Conservation (phyloP, 805 yeast genomes). For the Peterozyma xylosa region DNA sequence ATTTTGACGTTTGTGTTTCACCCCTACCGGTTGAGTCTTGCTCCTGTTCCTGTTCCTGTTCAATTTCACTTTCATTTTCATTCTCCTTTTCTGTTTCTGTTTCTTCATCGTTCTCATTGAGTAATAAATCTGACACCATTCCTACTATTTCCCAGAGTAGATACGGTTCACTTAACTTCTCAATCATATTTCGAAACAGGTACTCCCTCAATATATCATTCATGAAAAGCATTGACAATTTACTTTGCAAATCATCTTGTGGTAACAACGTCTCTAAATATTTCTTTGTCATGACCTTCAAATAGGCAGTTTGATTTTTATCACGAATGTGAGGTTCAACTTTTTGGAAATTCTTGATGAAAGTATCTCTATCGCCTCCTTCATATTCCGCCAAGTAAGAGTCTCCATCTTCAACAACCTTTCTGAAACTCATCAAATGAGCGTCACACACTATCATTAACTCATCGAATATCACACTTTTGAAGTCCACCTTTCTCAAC, state of each 20-base stretch:
- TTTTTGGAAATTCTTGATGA: conserved; percentile 26
- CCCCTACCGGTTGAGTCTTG: no score
- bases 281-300: conserved; percentile 25
- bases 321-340: conserved; percentile 21
- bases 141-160: conserved; percentile 36
- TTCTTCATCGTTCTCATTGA: neutral
- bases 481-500: conserved; percentile 22
- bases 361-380: conserved; percentile 9
- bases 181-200: conserved; percentile 30
- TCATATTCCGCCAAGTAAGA: conserved; percentile 8
- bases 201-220: conserved; percentile 33
- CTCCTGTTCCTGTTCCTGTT: neutral
- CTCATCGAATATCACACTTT: conserved; percentile 33
- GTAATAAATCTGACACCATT: conserved; percentile 9
- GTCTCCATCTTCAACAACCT: conserved; percentile 18
- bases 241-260: conserved; percentile 29
- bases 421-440: conserved; percentile 25
- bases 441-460: conserved; percentile 30
- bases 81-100: neutral
- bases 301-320: conserved; percentile 17
- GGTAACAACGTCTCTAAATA: conserved; percentile 31
- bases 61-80: conserved; percentile 9
- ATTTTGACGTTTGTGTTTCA: no score
- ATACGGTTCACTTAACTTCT: conserved; percentile 43
- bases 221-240: conserved; percentile 29